Percentiles rank a stretch among this genome's conserved stretches.
These are phyloP conservation scores for Passalora sequoiae DNA, from an alignment of 2,329 filamentous ascomycete genomes.

Conservation along the genomic window DNA sequence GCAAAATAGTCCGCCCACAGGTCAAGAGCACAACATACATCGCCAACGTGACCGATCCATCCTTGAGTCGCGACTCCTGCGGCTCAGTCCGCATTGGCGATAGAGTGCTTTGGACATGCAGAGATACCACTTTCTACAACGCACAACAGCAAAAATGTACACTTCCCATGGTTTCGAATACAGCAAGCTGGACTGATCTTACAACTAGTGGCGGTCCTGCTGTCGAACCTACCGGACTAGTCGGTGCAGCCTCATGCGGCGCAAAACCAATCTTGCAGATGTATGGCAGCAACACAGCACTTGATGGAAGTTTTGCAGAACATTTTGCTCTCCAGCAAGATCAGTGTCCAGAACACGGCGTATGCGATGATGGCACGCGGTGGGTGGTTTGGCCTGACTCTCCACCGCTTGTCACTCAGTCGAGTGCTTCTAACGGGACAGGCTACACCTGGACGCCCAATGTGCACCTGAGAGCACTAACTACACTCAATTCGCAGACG, in stretches of 20 bases:
- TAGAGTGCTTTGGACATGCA: constrained; percentile 26
- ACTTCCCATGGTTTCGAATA: constrained; percentile 20
- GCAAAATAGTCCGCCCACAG: constrained; percentile 10
- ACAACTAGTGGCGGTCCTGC: constrained; percentile 9
- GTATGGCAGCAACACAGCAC: constrained; percentile 15
- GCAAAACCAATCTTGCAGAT: constrained; percentile 20
- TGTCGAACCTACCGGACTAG: constrained; percentile 6
- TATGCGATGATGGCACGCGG: constrained; percentile 20
- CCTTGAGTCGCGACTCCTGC: constrained; percentile 25
- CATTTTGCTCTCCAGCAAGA: constrained; percentile 21
- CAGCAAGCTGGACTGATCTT: constrained; percentile 23
- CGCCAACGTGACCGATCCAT: constrained; percentile 22
- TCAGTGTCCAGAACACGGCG: constrained; percentile 19
- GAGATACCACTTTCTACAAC: constrained; percentile 21
- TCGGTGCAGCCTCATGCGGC: constrained; percentile 18
- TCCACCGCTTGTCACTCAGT: constrained; percentile 17
- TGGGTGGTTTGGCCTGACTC: constrained; percentile 24
- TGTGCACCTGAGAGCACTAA: constrained; percentile 14
- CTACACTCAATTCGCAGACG: constrained; percentile 11
- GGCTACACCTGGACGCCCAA: constrained; percentile 23
- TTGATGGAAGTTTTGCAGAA: constrained; percentile 2
- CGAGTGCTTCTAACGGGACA: constrained; percentile 8
- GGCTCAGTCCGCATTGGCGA: constrained; percentile 17
- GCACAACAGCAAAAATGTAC: constrained; percentile 5
- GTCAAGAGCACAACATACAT: constrained; percentile 16